Percentiles rank a stretch among this genome's conserved stretches.
phyloP scores from a whole-genome alignment of 176 grass and related monocot species.

The Pharus latifolius region DNA sequence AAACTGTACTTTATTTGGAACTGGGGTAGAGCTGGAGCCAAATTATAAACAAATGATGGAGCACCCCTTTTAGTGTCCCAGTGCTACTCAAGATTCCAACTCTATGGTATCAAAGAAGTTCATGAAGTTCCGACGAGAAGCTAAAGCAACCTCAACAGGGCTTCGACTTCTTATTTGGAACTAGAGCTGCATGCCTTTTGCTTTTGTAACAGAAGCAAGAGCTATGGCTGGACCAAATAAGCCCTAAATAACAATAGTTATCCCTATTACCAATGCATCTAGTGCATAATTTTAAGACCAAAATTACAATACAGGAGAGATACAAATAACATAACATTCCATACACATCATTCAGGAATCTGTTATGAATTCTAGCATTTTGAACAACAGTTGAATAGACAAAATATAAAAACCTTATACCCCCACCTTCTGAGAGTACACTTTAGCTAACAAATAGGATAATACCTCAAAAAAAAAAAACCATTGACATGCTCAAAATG shows the following conservation, averaged over 20 bases:
- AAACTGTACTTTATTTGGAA: background rate
- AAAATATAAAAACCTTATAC: background rate
- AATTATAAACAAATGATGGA: background rate
- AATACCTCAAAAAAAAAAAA: background rate
- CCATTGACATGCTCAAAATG: background rate
- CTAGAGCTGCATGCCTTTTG: background rate
- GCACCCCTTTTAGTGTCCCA: too few relatives aligned
- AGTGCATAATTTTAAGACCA: too few relatives aligned
- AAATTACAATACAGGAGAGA: too few relatives aligned
- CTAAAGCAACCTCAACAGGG: background rate
- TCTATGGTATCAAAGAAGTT: background rate
- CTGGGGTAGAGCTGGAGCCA: background rate
- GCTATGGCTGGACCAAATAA: background rate
- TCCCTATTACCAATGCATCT: too few relatives aligned
- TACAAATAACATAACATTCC: too few relatives aligned
- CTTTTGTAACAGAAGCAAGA: background rate
- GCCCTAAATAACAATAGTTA: background rate
- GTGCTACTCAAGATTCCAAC: background rate
- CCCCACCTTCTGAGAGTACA: background rate
- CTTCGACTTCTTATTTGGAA: background rate
- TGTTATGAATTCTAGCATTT: too few relatives aligned
- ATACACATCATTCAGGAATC: too few relatives aligned
- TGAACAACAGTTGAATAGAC: background rate
- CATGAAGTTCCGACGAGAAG: background rate
- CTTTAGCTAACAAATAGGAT: background rate